A percentile compares a stretch with the other conserved stretches of the same genome.
Conservation (phyloP, 768 basidiomycete species). For the Tylopilus sp. region DNA sequence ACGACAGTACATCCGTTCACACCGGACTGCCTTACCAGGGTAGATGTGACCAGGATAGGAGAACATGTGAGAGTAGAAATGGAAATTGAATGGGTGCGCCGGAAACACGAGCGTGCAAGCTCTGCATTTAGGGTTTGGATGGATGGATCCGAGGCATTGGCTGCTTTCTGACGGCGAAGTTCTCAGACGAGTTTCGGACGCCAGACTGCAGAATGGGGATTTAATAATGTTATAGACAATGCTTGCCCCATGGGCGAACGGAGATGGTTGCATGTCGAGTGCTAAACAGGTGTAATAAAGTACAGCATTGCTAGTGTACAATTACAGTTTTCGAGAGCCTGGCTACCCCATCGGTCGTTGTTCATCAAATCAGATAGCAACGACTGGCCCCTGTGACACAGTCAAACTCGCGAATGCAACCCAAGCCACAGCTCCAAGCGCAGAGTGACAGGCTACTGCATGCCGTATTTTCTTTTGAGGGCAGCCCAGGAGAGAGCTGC, state of each 20-base stretch:
- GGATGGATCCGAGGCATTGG: conserved; percentile 14
- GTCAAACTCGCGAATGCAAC: neutral
- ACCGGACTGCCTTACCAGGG: conserved; percentile 10
- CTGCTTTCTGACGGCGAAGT: neutral
- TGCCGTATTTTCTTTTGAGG: conserved; percentile 70
- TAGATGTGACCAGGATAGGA: neutral
- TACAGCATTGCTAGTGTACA: conserved; percentile 18
- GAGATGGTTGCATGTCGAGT: conserved; percentile 6
- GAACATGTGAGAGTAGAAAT: conserved; percentile 12
- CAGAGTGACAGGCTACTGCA: conserved; percentile 29
- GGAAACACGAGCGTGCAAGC: conserved; percentile 4
- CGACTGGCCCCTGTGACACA: conserved; percentile 8
- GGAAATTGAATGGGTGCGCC: neutral
- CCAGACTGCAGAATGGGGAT: neutral
- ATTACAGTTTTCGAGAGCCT: conserved; percentile 11
- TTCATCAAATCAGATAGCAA: conserved; percentile 30
- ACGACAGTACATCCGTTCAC: conserved; percentile 8
- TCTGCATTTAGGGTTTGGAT: neutral
- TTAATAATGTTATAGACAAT: conserved; percentile 5
- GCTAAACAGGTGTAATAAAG: conserved; percentile 16
- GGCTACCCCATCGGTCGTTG: conserved; percentile 15
- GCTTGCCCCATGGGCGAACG: neutral
- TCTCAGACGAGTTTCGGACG: neutral
- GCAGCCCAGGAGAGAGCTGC: conserved; percentile 73
- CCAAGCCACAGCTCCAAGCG: neutral